These are phyloP conservation scores for Colletotrichum truncatum DNA, from an alignment of 2,329 filamentous ascomycete species.

Conservation along the genomic window DNA sequence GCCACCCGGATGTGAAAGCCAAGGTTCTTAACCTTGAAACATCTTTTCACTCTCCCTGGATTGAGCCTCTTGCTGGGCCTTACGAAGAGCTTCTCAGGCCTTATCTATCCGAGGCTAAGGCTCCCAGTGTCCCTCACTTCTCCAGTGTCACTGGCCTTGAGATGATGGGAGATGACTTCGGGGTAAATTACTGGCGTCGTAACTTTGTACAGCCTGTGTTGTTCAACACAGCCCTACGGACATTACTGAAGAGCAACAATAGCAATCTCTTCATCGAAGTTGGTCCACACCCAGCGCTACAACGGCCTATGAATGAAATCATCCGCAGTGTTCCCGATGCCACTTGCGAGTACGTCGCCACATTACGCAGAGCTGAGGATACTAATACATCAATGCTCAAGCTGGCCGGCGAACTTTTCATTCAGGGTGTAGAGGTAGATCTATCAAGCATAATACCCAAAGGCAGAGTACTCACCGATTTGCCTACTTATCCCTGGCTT, in stretches of 20 bases:
- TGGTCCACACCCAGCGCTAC: conserved; percentile 34
- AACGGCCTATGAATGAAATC: conserved; percentile 33
- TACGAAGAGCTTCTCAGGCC: conserved; percentile 18
- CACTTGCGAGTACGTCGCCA: conserved; percentile 47
- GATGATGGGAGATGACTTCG: conserved; percentile 25
- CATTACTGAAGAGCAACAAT: not conserved
- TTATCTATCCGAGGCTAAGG: not conserved
- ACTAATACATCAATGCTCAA: conserved; percentile 55
- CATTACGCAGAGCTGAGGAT: conserved; percentile 60
- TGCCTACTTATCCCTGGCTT: conserved; percentile 17
- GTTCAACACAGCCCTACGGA: conserved; percentile 51
- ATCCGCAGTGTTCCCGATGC: conserved; percentile 42
- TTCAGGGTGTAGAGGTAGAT: conserved; percentile 51
- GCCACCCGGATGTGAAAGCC: conserved; percentile 39
- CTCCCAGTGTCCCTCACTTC: conserved; percentile 6
- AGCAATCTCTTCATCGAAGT: conserved; percentile 34
- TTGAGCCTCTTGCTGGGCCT: conserved; percentile 31
- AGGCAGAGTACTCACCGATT: conserved; percentile 2
- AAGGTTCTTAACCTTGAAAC: conserved; percentile 47
- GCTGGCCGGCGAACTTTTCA: conserved; percentile 53
- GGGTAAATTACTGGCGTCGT: conserved; percentile 51
- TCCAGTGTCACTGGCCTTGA: conserved; percentile 41
- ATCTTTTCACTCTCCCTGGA: conserved; percentile 50
- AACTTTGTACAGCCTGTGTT: conserved; percentile 50
- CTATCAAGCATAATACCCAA: conserved; percentile 36